phyloP scores from a whole-genome alignment of 2,329 filamentous ascomycete species.

The Aspergillus awamori region DNA sequence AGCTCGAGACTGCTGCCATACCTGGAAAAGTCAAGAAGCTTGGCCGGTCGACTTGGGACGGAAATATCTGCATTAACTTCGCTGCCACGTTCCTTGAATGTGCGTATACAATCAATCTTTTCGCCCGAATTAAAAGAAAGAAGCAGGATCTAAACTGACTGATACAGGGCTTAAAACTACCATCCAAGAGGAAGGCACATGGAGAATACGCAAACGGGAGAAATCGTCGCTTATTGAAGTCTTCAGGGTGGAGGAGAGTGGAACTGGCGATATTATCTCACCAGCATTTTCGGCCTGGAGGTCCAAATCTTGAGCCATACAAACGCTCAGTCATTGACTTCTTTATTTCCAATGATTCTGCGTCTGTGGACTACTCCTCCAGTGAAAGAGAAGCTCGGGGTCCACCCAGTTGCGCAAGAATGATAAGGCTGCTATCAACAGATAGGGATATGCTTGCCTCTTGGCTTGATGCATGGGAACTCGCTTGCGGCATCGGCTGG shows the following conservation, averaged over 20 bases:
- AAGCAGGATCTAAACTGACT: neutral
- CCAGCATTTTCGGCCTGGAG: constrained; percentile 77
- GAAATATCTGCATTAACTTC: constrained; percentile 92
- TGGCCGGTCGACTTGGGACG: constrained; percentile 77
- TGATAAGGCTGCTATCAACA: neutral
- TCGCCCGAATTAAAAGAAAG: neutral
- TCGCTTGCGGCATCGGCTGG: neutral
- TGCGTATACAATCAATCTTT: constrained; percentile 45
- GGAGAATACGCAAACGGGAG: constrained; percentile 72
- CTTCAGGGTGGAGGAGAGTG: constrained; percentile 71
- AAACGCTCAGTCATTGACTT: neutral
- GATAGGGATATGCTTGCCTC: neutral
- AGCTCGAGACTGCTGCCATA: constrained; percentile 77
- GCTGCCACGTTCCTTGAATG: constrained; percentile 75
- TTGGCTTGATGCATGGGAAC: too few relatives aligned
- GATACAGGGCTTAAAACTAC: constrained; percentile 63
- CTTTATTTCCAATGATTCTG: neutral
- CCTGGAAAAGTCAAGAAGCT: constrained; percentile 72
- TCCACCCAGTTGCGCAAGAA: neutral
- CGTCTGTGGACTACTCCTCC: neutral
- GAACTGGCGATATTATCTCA: constrained; percentile 75
- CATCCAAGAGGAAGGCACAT: constrained; percentile 71
- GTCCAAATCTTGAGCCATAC: constrained; percentile 14
- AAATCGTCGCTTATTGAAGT: constrained; percentile 70
- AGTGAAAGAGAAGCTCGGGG: neutral